phyloP scores from a whole-genome alignment of 2,329 filamentous ascomycete species.

The Aspergillus sp. region DNA sequence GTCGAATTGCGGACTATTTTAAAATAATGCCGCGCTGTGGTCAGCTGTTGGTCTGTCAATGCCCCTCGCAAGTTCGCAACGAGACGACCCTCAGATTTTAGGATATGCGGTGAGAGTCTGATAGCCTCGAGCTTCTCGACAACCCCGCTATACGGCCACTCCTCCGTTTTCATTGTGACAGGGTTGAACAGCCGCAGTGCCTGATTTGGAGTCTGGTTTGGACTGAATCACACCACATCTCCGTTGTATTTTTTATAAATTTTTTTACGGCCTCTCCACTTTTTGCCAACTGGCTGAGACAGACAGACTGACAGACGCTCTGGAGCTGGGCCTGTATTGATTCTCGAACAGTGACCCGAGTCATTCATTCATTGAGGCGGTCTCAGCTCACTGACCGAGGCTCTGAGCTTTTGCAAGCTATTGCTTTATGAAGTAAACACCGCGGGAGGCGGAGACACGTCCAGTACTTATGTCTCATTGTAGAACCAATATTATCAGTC shows the following conservation, averaged over 20 bases:
- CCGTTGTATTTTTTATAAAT: neutral
- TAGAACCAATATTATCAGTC: too few relatives aligned
- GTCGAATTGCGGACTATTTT: slow-evolving; percentile 1
- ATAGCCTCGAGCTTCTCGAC: neutral
- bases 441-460: too few relatives aligned
- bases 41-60: neutral
- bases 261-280: neutral
- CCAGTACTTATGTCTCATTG: too few relatives aligned
- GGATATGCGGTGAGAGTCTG: neutral
- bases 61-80: neutral
- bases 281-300: neutral
- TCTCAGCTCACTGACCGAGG: neutral
- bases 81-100: neutral
- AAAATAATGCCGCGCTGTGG: neutral
- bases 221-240: neutral
- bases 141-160: neutral
- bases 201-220: neutral
- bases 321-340: neutral
- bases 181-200: neutral
- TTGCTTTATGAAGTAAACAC: too few relatives aligned
- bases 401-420: too few relatives aligned
- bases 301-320: neutral
- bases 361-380: neutral
- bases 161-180: neutral
- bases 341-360: neutral